Evolutionary conservation across 306 rosid species (phyloP).

Genomic region (Inga laurina): DNA sequence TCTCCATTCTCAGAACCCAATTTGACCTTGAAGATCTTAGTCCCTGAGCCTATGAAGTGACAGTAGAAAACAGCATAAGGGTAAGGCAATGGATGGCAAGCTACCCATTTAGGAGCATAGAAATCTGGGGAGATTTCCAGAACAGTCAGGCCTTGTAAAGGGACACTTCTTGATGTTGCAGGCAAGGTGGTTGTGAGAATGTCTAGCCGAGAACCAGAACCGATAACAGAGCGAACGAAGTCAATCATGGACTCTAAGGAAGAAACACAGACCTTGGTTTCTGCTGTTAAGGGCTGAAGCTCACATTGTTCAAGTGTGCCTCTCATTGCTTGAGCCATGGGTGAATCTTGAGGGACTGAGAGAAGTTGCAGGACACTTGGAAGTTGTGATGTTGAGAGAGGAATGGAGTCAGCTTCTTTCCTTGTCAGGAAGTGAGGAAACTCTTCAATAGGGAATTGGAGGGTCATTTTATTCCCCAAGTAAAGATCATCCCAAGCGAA

Average conservation of each 20-base stretch:
- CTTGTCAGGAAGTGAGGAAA: conserved; percentile 41
- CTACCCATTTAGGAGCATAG: conserved; percentile 55
- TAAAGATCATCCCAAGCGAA: conserved; percentile 46
- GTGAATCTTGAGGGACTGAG: conserved; percentile 47
- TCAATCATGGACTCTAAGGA: conserved; percentile 59
- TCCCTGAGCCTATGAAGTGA: conserved; percentile 49
- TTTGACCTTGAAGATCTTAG: conserved; percentile 56
- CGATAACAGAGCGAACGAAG: conserved; percentile 38
- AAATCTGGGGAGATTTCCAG: conserved; percentile 45
- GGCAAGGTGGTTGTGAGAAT: conserved; percentile 49
- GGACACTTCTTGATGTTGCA: conserved; percentile 19
- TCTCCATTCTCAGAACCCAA: conserved; percentile 53
- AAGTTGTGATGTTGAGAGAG: conserved; percentile 53
- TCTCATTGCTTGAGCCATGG: conserved; percentile 42
- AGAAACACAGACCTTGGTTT: conserved; percentile 56
- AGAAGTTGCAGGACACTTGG: conserved; percentile 57
- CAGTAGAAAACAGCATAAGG: conserved; percentile 59
- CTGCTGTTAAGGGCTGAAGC: conserved; percentile 40
- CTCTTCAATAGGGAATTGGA: conserved; percentile 47
- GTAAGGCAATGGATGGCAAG: conserved; percentile 57
- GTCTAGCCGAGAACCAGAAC: conserved; percentile 20
- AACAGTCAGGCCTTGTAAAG: conserved; percentile 48
- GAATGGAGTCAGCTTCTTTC: conserved; percentile 54
- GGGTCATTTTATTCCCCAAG: conserved; percentile 54
- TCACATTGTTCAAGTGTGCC: conserved; percentile 48